A percentile compares a stretch with the other conserved stretches of the same genome.
phyloP scores from a whole-genome alignment of 331 rosid species.

The Saraca asoca region DNA sequence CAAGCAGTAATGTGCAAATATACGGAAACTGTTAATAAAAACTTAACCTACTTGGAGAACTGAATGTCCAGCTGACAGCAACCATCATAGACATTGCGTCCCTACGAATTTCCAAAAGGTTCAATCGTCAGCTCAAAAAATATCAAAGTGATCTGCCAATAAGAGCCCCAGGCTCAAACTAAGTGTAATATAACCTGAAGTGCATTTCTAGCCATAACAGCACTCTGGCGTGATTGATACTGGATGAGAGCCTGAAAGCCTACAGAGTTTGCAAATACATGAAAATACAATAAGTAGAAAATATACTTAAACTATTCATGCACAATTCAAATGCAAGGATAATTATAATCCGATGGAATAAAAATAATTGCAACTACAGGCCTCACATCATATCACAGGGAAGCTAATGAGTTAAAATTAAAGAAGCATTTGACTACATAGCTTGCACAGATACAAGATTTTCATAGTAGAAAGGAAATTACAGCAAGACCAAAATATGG shows the following conservation, averaged over 20 bases:
- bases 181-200: slow-evolving; percentile 64
- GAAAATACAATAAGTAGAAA: slow-evolving; percentile 35
- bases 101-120: slow-evolving; percentile 46
- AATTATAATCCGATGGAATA: no score
- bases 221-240: slow-evolving; percentile 74
- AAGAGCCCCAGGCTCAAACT: slow-evolving; percentile 28
- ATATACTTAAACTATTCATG: no score
- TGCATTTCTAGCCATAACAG: slow-evolving; percentile 71
- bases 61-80: slow-evolving; percentile 97
- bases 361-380: not conserved
- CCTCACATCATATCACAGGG: slow-evolving; percentile 15
- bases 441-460: not conserved
- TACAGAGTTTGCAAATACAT: slow-evolving; percentile 41
- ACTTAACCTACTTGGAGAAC: slow-evolving; percentile 80
- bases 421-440: slow-evolving; percentile 22
- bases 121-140: slow-evolving; percentile 32
- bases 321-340: no score
- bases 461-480: no score
- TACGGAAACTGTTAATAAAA: slow-evolving; percentile 14
- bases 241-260: slow-evolving; percentile 96
- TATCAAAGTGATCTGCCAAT: slow-evolving; percentile 12
- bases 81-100: slow-evolving; percentile 93
- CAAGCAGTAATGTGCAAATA: slow-evolving; percentile 9
- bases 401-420: slow-evolving; percentile 23
- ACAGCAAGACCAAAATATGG: slow-evolving; percentile 32